phyloP scores from a whole-genome alignment of 257 asterid genomes.

The Phtheirospermum japonicum region DNA sequence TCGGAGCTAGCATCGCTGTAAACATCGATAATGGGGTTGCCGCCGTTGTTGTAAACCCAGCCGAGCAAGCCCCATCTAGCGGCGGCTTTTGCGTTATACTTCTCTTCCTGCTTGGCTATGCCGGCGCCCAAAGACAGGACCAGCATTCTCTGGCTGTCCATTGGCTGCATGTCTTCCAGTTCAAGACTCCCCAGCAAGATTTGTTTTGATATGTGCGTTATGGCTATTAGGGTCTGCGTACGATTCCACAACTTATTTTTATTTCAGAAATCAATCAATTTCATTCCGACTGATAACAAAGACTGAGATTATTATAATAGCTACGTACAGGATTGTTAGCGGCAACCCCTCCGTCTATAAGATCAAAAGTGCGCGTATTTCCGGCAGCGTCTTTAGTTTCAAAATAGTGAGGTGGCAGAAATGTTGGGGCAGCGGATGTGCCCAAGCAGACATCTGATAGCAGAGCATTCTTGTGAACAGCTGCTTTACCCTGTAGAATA shows the following conservation, averaged over 20 bases:
- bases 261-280: neutral
- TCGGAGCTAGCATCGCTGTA: constrained; percentile 57
- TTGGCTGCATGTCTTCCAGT: constrained; percentile 44
- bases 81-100: constrained; percentile 48
- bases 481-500: neutral
- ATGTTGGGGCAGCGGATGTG: constrained; percentile 66
- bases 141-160: constrained; percentile 46
- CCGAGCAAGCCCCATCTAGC: constrained; percentile 58
- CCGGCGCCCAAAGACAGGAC: constrained; percentile 67
- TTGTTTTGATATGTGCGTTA: constrained; percentile 56
- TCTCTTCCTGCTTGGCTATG: constrained; percentile 41
- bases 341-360: constrained; percentile 53
- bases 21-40: constrained; percentile 52
- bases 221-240: constrained; percentile 32
- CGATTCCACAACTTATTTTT: too few relatives aligned
- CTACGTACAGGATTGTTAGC: constrained; percentile 62
- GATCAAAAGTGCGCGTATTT: constrained; percentile 34
- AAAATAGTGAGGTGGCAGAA: constrained; percentile 47
- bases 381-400: constrained; percentile 28
- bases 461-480: constrained; percentile 34
- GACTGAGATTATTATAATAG: neutral
- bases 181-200: constrained; percentile 43
- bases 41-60: constrained; percentile 63
- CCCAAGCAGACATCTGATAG: constrained; percentile 52
- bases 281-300: too few relatives aligned